phyloP scores from a whole-genome alignment of 2,329 filamentous ascomycete species.

The Diaporthe sp. region DNA sequence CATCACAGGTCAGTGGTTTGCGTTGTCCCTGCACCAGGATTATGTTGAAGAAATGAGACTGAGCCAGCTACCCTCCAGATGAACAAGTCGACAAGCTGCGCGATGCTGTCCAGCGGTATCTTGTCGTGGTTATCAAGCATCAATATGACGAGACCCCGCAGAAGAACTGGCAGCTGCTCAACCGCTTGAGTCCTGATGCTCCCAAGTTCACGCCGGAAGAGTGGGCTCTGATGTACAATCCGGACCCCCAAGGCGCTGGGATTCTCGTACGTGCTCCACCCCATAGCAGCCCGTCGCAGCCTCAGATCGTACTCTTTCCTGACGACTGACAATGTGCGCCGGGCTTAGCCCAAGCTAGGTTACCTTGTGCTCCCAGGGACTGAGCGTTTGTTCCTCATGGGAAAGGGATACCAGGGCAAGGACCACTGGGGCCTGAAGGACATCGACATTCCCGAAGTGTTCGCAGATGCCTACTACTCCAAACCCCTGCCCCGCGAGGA shows the following conservation, averaged over 20 bases:
- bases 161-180: constrained; percentile 18
- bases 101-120: neutral
- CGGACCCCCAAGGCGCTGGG: neutral
- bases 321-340: neutral
- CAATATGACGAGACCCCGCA: neutral
- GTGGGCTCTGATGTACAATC: neutral
- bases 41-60: neutral
- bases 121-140: neutral
- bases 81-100: neutral
- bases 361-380: constrained; percentile 44
- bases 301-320: no score
- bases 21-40: neutral
- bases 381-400: constrained; percentile 49
- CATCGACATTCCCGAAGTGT: constrained; percentile 37
- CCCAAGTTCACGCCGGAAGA: neutral
- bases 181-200: neutral
- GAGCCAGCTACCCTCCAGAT: neutral
- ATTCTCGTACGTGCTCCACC: neutral
- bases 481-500: constrained; percentile 40
- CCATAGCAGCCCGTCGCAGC: no score
- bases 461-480: constrained; percentile 44
- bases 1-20: neutral
- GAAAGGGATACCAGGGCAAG: constrained; percentile 49
- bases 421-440: constrained; percentile 49
- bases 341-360: neutral